These are phyloP conservation scores for Acmispon strigosus DNA, from an alignment of 306 rosid genomes.

Conservation along the genomic window DNA sequence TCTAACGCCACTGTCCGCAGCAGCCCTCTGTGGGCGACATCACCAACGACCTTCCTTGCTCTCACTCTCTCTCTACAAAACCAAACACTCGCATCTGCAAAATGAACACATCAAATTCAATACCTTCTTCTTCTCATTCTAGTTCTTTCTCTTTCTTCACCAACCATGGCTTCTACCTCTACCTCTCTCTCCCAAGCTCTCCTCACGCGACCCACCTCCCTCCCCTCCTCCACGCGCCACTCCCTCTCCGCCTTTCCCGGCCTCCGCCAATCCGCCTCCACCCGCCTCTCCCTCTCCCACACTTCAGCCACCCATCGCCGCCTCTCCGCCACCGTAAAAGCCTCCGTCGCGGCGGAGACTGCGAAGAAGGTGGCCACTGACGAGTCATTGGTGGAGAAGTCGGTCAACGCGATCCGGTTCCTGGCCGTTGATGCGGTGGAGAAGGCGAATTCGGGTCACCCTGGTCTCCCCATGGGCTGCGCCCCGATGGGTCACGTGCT, in stretches of 20 bases:
- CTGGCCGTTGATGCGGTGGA: slow-evolving; percentile 80
- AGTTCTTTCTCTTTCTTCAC: not conserved
- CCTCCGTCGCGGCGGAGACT: slow-evolving; percentile 50
- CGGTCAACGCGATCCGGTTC: slow-evolving; percentile 90
- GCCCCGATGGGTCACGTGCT: slow-evolving; percentile 93
- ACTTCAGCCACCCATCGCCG: not conserved
- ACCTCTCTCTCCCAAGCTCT: slow-evolving; percentile 76
- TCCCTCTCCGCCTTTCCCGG: slow-evolving; percentile 20
- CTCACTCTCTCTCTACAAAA: slow-evolving; percentile 23
- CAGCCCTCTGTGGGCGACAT: slow-evolving; percentile 24
- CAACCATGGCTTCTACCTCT: slow-evolving; percentile 62
- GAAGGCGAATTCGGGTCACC: slow-evolving; percentile 95
- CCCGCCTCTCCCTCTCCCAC: not conserved
- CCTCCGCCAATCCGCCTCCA: no score
- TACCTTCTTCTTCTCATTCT: not conserved
- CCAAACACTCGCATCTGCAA: not conserved
- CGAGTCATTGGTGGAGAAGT: slow-evolving; percentile 58
- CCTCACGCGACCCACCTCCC: slow-evolving; percentile 34
- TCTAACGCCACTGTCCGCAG: not conserved
- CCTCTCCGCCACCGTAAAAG: slow-evolving; percentile 19
- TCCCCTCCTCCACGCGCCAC: slow-evolving; percentile 46
- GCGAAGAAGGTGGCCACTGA: slow-evolving; percentile 51
- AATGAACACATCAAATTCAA: not conserved
- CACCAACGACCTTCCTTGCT: slow-evolving; percentile 18
- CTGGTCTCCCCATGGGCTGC: slow-evolving; percentile 97